Evolutionary conservation across 169 alveolate species (phyloP), one percentile per base, ranked within the genome.

Genomic region (Cryptosporidium viatorum): DNA sequence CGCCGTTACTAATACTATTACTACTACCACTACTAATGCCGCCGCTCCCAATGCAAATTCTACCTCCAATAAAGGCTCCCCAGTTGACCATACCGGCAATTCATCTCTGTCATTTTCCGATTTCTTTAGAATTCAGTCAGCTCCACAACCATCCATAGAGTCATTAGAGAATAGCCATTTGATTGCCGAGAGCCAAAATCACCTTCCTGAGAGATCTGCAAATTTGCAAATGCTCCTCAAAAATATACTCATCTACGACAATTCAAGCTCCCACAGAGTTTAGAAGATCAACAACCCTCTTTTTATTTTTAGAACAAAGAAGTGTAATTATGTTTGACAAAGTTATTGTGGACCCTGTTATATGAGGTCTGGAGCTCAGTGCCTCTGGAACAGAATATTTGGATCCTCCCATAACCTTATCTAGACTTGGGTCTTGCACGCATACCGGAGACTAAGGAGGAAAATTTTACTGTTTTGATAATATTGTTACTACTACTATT

Each of bases 211-310:
- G 18, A 65, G 62, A 26, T 80, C 89, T 26, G 75, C 73, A 4
- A 80, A 80, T 65, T 62, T 80, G 39, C 73, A 80, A n/a, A 80
- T 80, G 67, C 70, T 80, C 29, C 89, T 80, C 52, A 80, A 43
- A 48, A 80, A 80, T 29, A 80, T 80, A 26, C 89, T 80, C 18
- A 48, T 65, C n/a, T 65, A 62, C 35, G 89, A 80, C 62, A 14
- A 73, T 37, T 73, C 86, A 23, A 55, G n/a, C 39, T 37, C 86
- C n/a, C 50, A 50, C 29, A 39, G 86, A 39, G 55, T 39, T 26
- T 73, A 55, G 55, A n/a, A 33, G 29, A 12, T 45, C 2, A 33
- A 8, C 29, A n/a, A 26, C 18, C 3, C 18, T 21, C 37, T 7
- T 23, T 12, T 55, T 55, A n/a, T 21, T 26, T 14, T 39, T 37